phyloP scores from a whole-genome alignment of 2,329 filamentous ascomycete species.

The Apiospora sp. region DNA sequence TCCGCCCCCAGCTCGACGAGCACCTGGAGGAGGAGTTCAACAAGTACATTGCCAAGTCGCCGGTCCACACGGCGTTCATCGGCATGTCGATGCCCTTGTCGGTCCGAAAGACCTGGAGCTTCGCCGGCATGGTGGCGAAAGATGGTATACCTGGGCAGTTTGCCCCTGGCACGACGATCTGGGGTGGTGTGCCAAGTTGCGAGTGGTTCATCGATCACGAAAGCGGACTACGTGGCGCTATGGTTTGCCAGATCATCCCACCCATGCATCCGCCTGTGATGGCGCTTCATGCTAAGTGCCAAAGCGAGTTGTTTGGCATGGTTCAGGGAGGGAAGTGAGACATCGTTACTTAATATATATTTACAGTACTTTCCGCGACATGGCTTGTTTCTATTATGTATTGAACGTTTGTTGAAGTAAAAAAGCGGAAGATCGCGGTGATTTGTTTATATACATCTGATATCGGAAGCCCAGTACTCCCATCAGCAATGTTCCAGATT shows the following conservation, averaged over 20 bases:
- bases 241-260: conserved; percentile 36
- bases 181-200: conserved; percentile 35
- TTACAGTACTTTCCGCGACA: not conserved
- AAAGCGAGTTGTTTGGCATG: conserved; percentile 30
- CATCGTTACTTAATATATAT: not conserved
- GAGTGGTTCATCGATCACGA: conserved; percentile 40
- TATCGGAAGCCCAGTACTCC: too few relatives aligned
- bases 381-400: too few relatives aligned
- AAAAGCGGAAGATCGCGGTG: too few relatives aligned
- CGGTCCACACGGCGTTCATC: conserved; percentile 31
- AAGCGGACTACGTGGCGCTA: conserved; percentile 35
- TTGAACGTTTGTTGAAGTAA: too few relatives aligned
- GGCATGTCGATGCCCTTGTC: conserved; percentile 33
- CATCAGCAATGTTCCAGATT: too few relatives aligned
- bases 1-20: conserved; percentile 39
- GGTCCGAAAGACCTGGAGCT: conserved; percentile 35
- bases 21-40: conserved; percentile 36
- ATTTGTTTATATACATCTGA: too few relatives aligned
- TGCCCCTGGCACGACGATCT: conserved; percentile 31
- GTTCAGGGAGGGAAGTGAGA: not conserved
- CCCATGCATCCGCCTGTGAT: conserved; percentile 35
- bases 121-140: conserved; percentile 38
- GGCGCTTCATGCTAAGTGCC: conserved; percentile 36
- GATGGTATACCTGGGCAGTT: conserved; percentile 35
- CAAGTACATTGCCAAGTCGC: conserved; percentile 31